Percentiles rank a stretch among this genome's conserved stretches.
phyloP scores from a whole-genome alignment of 345 rosid genomes.

The Mercurialis annua region DNA sequence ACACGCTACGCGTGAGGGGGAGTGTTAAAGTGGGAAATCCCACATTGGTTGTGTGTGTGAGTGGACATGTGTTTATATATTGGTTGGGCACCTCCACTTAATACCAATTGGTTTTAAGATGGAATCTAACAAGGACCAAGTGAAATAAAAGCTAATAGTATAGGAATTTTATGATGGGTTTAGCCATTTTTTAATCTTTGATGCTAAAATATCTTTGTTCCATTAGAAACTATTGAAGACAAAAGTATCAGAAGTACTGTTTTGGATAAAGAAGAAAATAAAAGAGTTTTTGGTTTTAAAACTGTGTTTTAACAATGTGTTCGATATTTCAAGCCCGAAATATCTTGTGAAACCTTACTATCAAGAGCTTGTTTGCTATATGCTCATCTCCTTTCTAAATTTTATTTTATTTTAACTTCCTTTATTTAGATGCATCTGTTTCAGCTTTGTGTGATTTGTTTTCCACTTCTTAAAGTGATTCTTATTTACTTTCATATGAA shows the following conservation, averaged over 20 bases:
- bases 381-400: not conserved
- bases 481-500: constrained; percentile 14
- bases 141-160: too few species aligned
- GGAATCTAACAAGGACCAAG: too few species aligned
- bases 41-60: too few species aligned
- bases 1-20: too few species aligned
- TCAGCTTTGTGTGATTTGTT: not conserved
- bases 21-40: too few species aligned
- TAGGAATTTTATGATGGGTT: too few species aligned
- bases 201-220: not conserved
- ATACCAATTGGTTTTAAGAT: too few species aligned
- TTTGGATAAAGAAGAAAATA: not conserved
- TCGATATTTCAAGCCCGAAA: not conserved
- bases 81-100: too few species aligned
- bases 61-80: too few species aligned
- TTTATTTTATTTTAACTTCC: not conserved
- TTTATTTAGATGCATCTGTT: not conserved
- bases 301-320: not conserved
- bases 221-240: not conserved
- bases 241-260: not conserved
- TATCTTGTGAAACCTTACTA: not conserved
- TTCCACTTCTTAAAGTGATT: constrained; percentile 10
- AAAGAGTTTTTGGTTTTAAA: not conserved
- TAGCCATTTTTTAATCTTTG: too few species aligned
- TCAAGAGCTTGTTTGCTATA: constrained; percentile 1